Evolutionary conservation across 2,329 filamentous ascomycete genomes (phyloP), one percentile per base, ranked within the genome.

Genomic region (Curvularia sp.): DNA sequence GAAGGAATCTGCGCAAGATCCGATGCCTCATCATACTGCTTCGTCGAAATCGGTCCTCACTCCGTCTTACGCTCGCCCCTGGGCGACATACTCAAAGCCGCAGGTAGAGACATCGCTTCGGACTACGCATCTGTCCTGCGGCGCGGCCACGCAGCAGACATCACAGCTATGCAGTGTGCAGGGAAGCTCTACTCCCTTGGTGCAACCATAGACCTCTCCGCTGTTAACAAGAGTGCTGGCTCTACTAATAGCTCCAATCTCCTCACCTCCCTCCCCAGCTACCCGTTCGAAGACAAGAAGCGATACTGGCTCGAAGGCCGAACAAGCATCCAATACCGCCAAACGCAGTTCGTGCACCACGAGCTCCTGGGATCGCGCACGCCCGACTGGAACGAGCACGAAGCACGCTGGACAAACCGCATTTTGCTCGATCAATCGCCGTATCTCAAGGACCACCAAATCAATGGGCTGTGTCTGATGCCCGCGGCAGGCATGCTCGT

Each of bases 381-480:
- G 1, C 52, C 53, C 5, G 63, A 42, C 32, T 65, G 60, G 63
- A 65, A 63, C 19, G 43, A 49, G n/a, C 51, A 32, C 12, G 60
- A 65, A 27, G 49, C 34, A 61, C 58, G 52, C n/a, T 57, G 36
- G 60, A 66, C 25, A 3, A 64, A 21, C 59, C 83, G 5, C 60
- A 71, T 7, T 47, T 78, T 1, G 57, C 0, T 58, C 6, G 55
- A 73, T 80, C 30, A 59, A 73, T 1, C 54, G 13, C 77, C 80
- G 0, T 85, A 83, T 82, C 51, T 83, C 1, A 58, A 63, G 0
- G 79, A 81, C 34, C 81, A 85, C 58, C 70, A 38, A 5, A 55
- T 76, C 15, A 53, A 46, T 2, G 61, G 60, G 18, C 50, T 62
- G 0, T 57, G 70, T 13, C 46, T 76, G 2, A 74, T 67, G 55